These are phyloP conservation scores for Taphrina betulina DNA, from an alignment of 1,139 yeast species.

Conservation along the genomic window DNA sequence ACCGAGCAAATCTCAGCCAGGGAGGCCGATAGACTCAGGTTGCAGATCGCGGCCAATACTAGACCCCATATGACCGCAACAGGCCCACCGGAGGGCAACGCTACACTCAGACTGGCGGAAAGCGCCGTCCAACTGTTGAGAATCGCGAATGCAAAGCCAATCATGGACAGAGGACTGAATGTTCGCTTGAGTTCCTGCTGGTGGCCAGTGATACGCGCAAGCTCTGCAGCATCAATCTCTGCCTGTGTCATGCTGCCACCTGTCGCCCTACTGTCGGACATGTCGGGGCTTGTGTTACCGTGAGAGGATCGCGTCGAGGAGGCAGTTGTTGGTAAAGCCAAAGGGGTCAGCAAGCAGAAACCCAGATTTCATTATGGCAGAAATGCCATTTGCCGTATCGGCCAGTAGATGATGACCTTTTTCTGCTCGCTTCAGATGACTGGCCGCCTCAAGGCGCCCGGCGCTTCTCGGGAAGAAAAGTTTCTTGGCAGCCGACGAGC, in stretches of 20 bases:
- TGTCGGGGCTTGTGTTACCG: too few species aligned
- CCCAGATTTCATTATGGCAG: too few species aligned
- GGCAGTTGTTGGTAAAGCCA: too few species aligned
- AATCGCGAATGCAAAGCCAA: constrained; percentile 47
- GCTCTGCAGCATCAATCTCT: constrained; percentile 18
- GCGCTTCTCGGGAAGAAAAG: too few species aligned
- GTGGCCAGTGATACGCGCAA: constrained; percentile 19
- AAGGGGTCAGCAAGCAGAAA: too few species aligned
- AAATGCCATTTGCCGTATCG: too few species aligned
- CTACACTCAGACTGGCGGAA: constrained; percentile 18
- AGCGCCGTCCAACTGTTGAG: constrained; percentile 43
- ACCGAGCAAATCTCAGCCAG: constrained; percentile 65
- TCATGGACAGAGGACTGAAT: constrained; percentile 44
- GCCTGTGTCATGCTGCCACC: constrained; percentile 14
- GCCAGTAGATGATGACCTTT: too few species aligned
- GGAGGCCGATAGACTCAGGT: constrained; percentile 40
- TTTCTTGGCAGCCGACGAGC: too few species aligned
- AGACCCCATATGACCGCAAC: constrained; percentile 33
- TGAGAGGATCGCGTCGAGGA: too few species aligned
- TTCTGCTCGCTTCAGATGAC: too few species aligned
- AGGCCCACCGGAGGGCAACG: constrained; percentile 41
- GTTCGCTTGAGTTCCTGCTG: constrained; percentile 44
- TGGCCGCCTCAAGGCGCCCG: too few species aligned
- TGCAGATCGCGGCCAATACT: constrained; percentile 29
- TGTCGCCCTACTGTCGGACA: too few species aligned